These are phyloP conservation scores for Podila horticola DNA, from an alignment of 192 early-diverging fungal species.

Conservation along the genomic window DNA sequence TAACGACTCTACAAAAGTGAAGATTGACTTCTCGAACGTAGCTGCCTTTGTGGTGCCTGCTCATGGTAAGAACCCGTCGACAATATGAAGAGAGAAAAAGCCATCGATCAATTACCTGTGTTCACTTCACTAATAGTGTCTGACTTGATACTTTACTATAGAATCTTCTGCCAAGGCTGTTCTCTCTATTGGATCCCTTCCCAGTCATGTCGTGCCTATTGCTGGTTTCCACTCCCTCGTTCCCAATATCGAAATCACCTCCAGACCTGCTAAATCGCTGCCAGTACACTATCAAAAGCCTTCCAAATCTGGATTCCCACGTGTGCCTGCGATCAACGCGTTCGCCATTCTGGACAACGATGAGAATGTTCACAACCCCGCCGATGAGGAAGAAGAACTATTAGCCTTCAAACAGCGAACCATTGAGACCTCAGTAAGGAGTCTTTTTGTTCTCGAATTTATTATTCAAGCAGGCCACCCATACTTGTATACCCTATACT, in stretches of 20 bases:
- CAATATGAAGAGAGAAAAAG: constrained; percentile 21
- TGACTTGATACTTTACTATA: constrained; percentile 24
- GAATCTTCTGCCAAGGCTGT: constrained; percentile 39
- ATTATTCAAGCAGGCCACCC: too few relatives aligned
- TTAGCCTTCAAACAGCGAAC: constrained; percentile 65
- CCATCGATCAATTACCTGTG: too few relatives aligned
- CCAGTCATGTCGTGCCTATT: constrained; percentile 16
- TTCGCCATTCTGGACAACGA: constrained; percentile 54
- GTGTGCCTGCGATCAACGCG: constrained; percentile 52
- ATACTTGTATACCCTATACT: neutral
- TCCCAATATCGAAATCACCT: constrained; percentile 58
- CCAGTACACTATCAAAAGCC: constrained; percentile 27
- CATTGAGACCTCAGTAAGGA: constrained; percentile 67
- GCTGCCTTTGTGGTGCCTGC: constrained; percentile 38
- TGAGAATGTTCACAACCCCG: constrained; percentile 58
- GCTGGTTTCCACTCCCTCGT: constrained; percentile 19
- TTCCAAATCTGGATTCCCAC: constrained; percentile 36
- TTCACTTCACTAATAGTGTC: constrained; percentile 10
- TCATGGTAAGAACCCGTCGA: constrained; percentile 9
- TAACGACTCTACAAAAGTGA: constrained; percentile 1
- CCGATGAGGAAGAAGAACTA: constrained; percentile 66
- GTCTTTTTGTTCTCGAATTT: too few relatives aligned
- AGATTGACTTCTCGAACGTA: constrained; percentile 29
- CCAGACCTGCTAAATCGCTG: constrained; percentile 28
- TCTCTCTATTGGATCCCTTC: constrained; percentile 24